Evolutionary conservation across 345 rosid species (phyloP).

Genomic region (Turnera subulata): DNA sequence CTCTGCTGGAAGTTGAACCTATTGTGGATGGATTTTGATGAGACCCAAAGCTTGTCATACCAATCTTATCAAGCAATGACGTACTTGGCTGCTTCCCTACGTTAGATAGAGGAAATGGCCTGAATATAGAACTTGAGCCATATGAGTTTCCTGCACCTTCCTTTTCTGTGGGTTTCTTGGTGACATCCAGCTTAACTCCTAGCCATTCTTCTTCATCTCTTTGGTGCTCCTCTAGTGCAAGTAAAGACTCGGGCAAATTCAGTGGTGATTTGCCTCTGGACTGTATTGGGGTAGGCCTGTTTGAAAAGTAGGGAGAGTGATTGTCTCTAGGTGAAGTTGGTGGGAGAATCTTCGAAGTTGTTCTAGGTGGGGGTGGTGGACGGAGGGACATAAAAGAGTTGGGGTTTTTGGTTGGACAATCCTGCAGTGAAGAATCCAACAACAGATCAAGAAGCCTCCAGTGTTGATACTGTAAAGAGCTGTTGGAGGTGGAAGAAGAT

Average conservation of each 20-base stretch:
- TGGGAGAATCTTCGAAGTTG: conserved; percentile 43
- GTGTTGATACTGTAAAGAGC: conserved; percentile 29
- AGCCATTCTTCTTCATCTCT: conserved; percentile 37
- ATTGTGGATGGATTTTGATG: conserved; percentile 19
- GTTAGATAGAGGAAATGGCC: conserved; percentile 11
- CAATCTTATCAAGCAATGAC: conserved; percentile 7
- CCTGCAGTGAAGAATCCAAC: conserved; percentile 32
- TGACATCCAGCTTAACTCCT: conserved; percentile 15
- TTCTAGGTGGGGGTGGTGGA: conserved; percentile 48
- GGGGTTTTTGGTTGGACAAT: conserved; percentile 24
- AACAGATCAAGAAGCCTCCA: conserved; percentile 45
- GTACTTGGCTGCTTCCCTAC: conserved; percentile 2
- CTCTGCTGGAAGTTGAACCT: background rate
- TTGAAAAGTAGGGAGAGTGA: conserved; percentile 5
- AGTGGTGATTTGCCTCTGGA: conserved; percentile 24
- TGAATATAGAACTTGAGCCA: conserved; percentile 18
- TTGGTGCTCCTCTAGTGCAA: conserved; percentile 17
- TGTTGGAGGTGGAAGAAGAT: conserved; percentile 19
- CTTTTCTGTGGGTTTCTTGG: conserved; percentile 27
- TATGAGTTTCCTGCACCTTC: conserved; percentile 18
- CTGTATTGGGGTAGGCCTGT: conserved; percentile 12
- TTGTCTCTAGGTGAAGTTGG: conserved; percentile 13
- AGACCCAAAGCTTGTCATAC: conserved; percentile 16
- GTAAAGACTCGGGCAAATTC: conserved; percentile 8
- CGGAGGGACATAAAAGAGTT: conserved; percentile 44